These are phyloP conservation scores for Stachybotrys echinatus DNA, from an alignment of 2,329 filamentous ascomycete species.

Conservation along the genomic window DNA sequence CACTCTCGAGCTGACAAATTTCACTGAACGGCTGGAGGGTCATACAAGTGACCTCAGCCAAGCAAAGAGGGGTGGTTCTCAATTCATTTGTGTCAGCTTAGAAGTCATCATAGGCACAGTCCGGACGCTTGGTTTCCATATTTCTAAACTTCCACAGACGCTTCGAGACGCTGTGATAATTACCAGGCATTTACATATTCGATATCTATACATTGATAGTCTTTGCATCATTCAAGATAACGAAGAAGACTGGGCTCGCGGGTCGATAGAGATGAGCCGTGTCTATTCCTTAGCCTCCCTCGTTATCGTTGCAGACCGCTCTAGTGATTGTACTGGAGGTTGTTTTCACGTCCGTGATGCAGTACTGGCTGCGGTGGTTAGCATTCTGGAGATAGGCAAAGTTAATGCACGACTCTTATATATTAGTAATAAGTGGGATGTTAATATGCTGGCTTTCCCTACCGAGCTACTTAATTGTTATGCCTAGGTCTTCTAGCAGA, in stretches of 20 bases:
- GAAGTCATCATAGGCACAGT: too few species aligned
- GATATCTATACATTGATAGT: conserved; percentile 3
- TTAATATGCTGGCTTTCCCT: not conserved
- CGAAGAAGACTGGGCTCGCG: not conserved
- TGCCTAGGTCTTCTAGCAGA: conserved; percentile 1
- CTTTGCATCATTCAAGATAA: conserved; percentile 2
- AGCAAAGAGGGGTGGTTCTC: too few species aligned
- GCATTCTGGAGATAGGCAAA: not conserved
- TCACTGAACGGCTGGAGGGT: too few species aligned
- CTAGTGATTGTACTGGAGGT: not conserved
- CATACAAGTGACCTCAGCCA: too few species aligned
- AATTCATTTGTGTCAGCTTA: too few species aligned
- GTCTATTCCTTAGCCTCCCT: conserved; percentile 1
- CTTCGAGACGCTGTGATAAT: not conserved
- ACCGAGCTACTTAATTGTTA: conserved; percentile 1
- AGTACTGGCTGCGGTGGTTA: not conserved
- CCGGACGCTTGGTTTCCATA: not conserved
- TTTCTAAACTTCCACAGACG: not conserved
- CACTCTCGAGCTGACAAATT: too few species aligned
- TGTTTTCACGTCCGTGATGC: not conserved
- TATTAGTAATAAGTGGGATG: not conserved
- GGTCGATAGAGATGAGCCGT: not conserved
- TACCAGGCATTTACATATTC: not conserved
- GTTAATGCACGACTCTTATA: not conserved
- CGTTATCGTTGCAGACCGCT: conserved; percentile 1